phyloP scores from a whole-genome alignment of 164 flowering plant genomes.

The Vitis rotundifolia region DNA sequence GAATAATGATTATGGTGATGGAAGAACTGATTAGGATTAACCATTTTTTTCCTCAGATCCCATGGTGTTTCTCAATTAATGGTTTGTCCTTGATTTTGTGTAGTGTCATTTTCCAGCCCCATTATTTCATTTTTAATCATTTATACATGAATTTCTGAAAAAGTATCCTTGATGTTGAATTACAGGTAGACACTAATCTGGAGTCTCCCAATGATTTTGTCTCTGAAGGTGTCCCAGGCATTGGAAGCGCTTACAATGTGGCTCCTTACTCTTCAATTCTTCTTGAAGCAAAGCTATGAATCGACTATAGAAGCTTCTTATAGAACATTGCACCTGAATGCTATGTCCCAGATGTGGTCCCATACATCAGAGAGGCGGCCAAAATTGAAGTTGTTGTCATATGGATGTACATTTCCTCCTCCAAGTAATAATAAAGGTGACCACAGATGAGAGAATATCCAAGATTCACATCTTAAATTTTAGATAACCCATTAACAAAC shows the following conservation, averaged over 20 bases:
- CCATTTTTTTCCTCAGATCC: too few species aligned
- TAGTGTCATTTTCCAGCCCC: not conserved
- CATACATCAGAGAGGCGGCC: too few species aligned
- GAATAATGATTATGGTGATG: too few species aligned
- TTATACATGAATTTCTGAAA: not conserved
- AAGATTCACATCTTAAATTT: too few species aligned
- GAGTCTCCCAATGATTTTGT: slow-evolving; percentile 71
- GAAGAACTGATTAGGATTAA: too few species aligned
- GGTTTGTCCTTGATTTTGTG: not conserved
- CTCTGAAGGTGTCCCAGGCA: slow-evolving; percentile 60
- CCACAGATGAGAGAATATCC: too few species aligned
- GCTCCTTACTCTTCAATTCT: slow-evolving; percentile 86
- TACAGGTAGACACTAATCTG: slow-evolving; percentile 93
- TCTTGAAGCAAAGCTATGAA: slow-evolving; percentile 62
- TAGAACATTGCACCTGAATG: not conserved
- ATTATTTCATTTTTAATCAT: not conserved
- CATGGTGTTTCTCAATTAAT: not conserved
- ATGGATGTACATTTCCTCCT: too few species aligned
- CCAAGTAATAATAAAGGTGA: too few species aligned
- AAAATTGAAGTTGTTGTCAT: too few species aligned
- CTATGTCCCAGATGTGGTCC: not conserved
- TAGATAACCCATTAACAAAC: too few species aligned
- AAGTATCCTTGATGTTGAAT: not conserved
- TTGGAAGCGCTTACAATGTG: slow-evolving; percentile 54
- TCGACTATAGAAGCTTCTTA: not conserved